Conservation (phyloP, 371 early-diverging fungal species). For the Nematocida sp. region DNA sequence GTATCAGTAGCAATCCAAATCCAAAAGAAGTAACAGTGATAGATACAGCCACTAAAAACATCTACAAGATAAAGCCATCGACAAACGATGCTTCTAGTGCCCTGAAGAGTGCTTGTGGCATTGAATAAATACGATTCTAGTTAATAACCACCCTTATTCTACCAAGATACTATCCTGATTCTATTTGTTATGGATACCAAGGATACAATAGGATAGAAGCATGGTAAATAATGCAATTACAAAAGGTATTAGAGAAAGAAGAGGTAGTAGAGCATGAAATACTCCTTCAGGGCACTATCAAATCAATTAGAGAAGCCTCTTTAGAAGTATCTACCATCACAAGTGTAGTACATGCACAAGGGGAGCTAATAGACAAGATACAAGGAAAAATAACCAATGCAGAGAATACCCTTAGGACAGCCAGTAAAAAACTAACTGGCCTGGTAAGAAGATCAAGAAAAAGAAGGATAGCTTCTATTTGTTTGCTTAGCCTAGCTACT, state of each 20-base stretch:
- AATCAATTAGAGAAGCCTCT: conserved; percentile 16
- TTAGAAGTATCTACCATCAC: conserved; percentile 10
- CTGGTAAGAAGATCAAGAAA: conserved; percentile 25
- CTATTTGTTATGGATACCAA: no score
- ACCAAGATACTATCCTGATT: no score
- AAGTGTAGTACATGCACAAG: conserved; percentile 29
- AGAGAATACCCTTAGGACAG: conserved; percentile 33
- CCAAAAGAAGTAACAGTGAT: conserved; percentile 31
- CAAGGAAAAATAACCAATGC: conserved; percentile 28
- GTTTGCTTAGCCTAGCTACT: conserved; percentile 40
- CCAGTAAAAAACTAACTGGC: conserved; percentile 19
- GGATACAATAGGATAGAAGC: neutral
- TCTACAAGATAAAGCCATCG: conserved; percentile 37
- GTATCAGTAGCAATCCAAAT: neutral
- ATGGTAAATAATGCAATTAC: conserved; percentile 36
- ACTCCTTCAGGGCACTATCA: conserved; percentile 24
- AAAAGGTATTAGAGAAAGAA: conserved; percentile 18
- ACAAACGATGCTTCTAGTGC: neutral
- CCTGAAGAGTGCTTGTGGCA: neutral
- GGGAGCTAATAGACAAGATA: conserved; percentile 28
- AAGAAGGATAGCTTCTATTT: conserved; percentile 17
- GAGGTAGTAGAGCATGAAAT: conserved; percentile 34
- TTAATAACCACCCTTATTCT: neutral
- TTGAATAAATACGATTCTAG: neutral
- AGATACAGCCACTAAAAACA: neutral